Evolutionary conservation across 1,284 basidiomycete genomes (phyloP), one percentile per base, ranked within the genome.

Genomic region (Tilletiopsis washingtonensis): DNA sequence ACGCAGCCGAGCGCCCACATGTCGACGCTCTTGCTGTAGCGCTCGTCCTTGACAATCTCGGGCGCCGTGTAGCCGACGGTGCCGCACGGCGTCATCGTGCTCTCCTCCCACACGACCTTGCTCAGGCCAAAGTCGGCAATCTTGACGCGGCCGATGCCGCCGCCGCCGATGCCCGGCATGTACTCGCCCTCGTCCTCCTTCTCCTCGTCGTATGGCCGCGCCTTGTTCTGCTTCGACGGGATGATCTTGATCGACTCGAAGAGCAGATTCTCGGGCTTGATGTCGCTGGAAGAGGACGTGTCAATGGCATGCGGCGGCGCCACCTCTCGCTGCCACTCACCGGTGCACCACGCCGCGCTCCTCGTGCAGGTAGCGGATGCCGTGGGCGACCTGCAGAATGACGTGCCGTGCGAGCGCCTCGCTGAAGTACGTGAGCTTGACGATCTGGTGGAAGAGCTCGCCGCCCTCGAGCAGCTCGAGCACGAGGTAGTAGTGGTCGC

Each of bases 1-100:
- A 99, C 94, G 74, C 94, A 99, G 25, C 94, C 94, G 36, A 98
- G 77, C 3, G 94, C 94, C 94, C 94, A 99, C 94, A 98, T 98
- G 74, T 99, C 94, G 49, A 98, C 94, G 67, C 86, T 89, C 77
- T 96, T 97, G 74, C 85, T 89, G 74, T 99, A 99, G 23, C 93
- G 82, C 77, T 99, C 91, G 74, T 98, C 94, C 77, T 97, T 97
- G 69, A 99, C 94, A 59, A 99, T 99, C 76, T 99, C 94, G 2
- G 94, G 94, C 3, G 94, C 94, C 2, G 94, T 98, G 76, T 99
- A 99, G 4, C 94, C 94, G 24, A 98, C 93, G 1, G 94, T 99
- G 26, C 94, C 94, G 70, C 94, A 99, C 19, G 94, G 94, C 23
- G 94, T 99, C 86, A 91, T 94, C 9, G 94, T 99, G 75, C 94